A percentile compares a stretch with the other conserved stretches of the same genome.
Conservation (phyloP, 2,329 filamentous ascomycete genomes). For the Emericellopsis cladophorae region DNA sequence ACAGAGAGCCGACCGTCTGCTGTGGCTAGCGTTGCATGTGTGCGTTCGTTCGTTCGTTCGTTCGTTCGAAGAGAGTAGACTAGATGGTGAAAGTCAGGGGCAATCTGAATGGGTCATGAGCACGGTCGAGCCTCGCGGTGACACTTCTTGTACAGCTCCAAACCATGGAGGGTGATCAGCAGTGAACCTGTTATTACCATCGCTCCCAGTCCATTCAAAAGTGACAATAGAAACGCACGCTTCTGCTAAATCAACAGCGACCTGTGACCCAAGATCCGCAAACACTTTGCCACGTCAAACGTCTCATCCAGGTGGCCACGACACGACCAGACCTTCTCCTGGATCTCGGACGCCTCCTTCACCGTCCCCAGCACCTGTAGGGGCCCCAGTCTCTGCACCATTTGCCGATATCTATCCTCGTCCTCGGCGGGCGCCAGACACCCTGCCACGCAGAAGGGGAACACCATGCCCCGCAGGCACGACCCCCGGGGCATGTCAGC, state of each 20-base stretch:
- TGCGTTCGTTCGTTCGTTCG: no score
- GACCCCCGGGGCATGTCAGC: slow-evolving; percentile 14
- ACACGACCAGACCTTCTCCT: slow-evolving; percentile 32
- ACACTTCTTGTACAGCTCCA: no score
- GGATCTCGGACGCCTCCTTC: slow-evolving; percentile 26
- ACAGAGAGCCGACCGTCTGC: slow-evolving; percentile 25
- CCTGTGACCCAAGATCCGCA: slow-evolving; percentile 25
- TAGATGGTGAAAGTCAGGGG: no score
- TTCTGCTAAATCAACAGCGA: slow-evolving; percentile 22
- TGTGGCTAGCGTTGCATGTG: slow-evolving; percentile 16
- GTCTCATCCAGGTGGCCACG: slow-evolving; percentile 24
- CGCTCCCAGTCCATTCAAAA: neutral
- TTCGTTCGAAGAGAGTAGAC: no score
- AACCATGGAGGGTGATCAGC: no score
- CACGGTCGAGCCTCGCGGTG: no score
- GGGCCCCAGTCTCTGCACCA: slow-evolving; percentile 26
- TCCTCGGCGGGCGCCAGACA: slow-evolving; percentile 24
- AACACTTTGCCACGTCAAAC: slow-evolving; percentile 30
- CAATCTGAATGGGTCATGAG: no score
- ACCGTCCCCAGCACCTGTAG: slow-evolving; percentile 31
- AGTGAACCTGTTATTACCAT: no score
- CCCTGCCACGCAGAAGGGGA: slow-evolving; percentile 28
- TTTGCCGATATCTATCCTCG: slow-evolving; percentile 26
- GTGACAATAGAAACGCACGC: neutral
- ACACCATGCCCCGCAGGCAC: slow-evolving; percentile 22